Base-by-base conservation (phyloP, 495 filamentous ascomycete species). In the Cairneyella variabilis region DNA sequence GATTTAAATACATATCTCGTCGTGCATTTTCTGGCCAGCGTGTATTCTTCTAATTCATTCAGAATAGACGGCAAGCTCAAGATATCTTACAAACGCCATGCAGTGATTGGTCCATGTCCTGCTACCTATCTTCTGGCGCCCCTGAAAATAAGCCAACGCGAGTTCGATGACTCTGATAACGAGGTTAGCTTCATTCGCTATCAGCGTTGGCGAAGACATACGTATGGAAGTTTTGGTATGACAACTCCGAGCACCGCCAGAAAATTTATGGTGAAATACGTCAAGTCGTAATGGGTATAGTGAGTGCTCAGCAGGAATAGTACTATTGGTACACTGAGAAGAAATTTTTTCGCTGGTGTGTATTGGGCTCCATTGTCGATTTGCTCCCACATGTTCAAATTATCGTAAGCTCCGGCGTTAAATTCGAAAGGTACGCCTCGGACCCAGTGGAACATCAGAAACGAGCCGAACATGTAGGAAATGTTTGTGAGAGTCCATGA, bases 361-460 rank as follows among this genome's bases (percentile, higher is more conserved):
- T 97, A 98, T 67, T 98, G 93, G 68, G 93, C 93, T 25, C 93
- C 93, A 63, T 98, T 93, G 74, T 98, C 93, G 66, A 98, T 98
- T 76, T 98, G 93, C 76, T 98, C 93, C 93, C 93, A 98, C 91
- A 98, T 96, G 73, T 97, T 97, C 59, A 97, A 79, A 66, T 97
- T 97, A 71, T 98, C 93, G 75, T 96, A 98, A 54, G 93, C 93
- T 44, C 93, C 93, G n/a, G 90, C 84, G 67, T 98, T 97, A 79
- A 97, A 98, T 65, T 98, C 93, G 71, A 98, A 98, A 14, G 93
- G 93, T 47, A 97, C 90, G 66, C 93, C 93, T 65, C 91, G 90
- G 62, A 98, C 93, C 76, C 85, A 96, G 74, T 98, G 93, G 70
- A 98, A 98, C 93, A 97, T 98, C 66, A 98, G 80, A 71, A 96